Evolutionary conservation across 352 stramenopile species (phyloP).

Genomic region (Globisporangium middletonii): DNA sequence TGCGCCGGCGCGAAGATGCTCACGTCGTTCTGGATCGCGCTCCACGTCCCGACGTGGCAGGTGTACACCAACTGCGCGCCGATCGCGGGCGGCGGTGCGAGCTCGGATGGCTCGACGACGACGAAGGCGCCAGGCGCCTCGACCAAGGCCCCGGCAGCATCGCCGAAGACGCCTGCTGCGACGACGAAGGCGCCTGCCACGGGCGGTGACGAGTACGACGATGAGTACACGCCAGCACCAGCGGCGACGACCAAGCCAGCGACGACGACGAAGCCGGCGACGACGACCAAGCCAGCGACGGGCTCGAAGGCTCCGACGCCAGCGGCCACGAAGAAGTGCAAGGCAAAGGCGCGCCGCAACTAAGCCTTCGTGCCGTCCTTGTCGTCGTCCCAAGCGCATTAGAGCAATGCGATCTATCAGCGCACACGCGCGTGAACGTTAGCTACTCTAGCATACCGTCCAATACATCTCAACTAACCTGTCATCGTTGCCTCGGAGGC

Average conservation of each 20-base stretch:
- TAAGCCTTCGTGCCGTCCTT: slow-evolving; percentile 1
- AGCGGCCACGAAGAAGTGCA: slow-evolving; percentile 13
- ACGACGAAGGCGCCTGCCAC: slow-evolving; percentile 7
- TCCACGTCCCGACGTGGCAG: slow-evolving; percentile 39
- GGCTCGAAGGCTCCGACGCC: slow-evolving; percentile 4
- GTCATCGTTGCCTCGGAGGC: too few species aligned
- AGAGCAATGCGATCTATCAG: slow-evolving; percentile 6
- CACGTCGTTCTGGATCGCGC: slow-evolving; percentile 28
- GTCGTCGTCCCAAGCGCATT: not conserved
- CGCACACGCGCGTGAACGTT: too few species aligned
- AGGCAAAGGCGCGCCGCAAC: slow-evolving; percentile 12
- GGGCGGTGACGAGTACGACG: slow-evolving; percentile 7
- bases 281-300: slow-evolving; percentile 10
- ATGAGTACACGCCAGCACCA: slow-evolving; percentile 5
- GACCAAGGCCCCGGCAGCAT: slow-evolving; percentile 5
- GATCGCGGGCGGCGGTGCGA: slow-evolving; percentile 18
- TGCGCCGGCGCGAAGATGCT: slow-evolving; percentile 32
- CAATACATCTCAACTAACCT: too few species aligned
- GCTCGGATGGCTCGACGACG: slow-evolving; percentile 8
- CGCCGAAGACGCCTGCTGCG: slow-evolving; percentile 5
- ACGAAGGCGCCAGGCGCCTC: slow-evolving; percentile 5
- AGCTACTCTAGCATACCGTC: too few species aligned
- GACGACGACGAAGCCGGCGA: slow-evolving; percentile 9
- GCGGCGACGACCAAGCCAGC: slow-evolving; percentile 9
- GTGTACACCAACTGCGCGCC: slow-evolving; percentile 45